Base-by-base conservation (phyloP, 495 filamentous ascomycete species). In the Terfezia boudieri region DNA sequence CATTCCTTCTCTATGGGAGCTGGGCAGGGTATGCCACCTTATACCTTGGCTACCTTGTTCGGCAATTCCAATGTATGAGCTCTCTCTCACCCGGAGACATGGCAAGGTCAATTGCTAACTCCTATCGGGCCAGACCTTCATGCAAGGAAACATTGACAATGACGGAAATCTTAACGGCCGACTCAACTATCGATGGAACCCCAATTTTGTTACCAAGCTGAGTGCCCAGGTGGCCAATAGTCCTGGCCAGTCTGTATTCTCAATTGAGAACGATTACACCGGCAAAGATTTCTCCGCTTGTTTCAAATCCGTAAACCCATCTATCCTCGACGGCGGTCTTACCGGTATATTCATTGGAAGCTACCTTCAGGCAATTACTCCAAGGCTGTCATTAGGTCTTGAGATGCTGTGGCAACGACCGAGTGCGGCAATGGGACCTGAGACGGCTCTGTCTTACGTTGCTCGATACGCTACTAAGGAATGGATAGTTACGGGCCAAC, bases 261-360 rank as follows among this genome's bases (percentile, higher is more conserved):
- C 88, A 58, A 73, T 94, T 58, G 92, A 99, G 60, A 84, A 88
- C 63, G 90, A 96, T 71, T 95, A 93, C 70, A 82, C 76, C 36
- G 92, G 92, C 61, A 71, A 75, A 58, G 92, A 99, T 69, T 99
- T 96, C 69, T 84, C 83, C 6, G 84, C 86, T 9, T 85, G 82
- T 11, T 56, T 99, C 53, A 96, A 95, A 73, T 75, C 83, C 53
- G 74, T 96, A 60, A 95, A 96, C 71, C 87, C 90, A n/a, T 93
- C 86, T 8, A 69, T 79, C 57, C 75, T 99, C 43, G 87, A 95
- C 59, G 89, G 89, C 52, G 83, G 86, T 48, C 69, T 96, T 51
- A 96, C 86, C 12, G 92, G 92, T 61, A 90, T 95, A 67, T 85
- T 86, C 61, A 84, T 99, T 61, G 86, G 86, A 54, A 87, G 82